Percentiles rank a stretch among this genome's conserved stretches.
These are phyloP conservation scores for Tulasnella sp. DNA, from an alignment of 768 basidiomycete species.

Conservation along the genomic window DNA sequence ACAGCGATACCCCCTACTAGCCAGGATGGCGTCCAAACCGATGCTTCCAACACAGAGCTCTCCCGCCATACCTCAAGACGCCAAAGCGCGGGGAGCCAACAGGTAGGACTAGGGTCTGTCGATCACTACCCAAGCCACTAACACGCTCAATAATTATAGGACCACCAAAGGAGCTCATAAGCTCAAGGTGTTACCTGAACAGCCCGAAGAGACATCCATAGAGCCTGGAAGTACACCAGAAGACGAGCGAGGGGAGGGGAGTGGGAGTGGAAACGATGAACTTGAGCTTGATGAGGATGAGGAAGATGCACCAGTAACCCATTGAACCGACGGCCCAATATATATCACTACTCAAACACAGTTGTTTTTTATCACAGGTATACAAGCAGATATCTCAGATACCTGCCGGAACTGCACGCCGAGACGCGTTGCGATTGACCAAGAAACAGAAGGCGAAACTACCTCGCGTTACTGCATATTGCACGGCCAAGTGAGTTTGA, in stretches of 20 bases:
- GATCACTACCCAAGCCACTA: background rate
- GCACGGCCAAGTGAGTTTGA: slow-evolving; percentile 67
- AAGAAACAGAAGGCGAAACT: slow-evolving; percentile 87
- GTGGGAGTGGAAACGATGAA: slow-evolving; percentile 30
- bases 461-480: slow-evolving; percentile 92
- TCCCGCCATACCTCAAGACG: background rate
- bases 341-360: background rate
- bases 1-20: background rate
- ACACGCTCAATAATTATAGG: slow-evolving; percentile 10
- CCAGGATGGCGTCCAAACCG: slow-evolving; percentile 11
- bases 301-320: slow-evolving; percentile 53
- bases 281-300: slow-evolving; percentile 61
- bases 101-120: background rate
- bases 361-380: slow-evolving; percentile 38
- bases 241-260: slow-evolving; percentile 30
- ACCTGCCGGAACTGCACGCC: slow-evolving; percentile 84
- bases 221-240: slow-evolving; percentile 5
- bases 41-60: slow-evolving; percentile 1
- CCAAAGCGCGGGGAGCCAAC: slow-evolving; percentile 7
- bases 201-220: slow-evolving; percentile 41
- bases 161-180: slow-evolving; percentile 34
- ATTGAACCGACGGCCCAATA: background rate
- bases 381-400: slow-evolving; percentile 91
- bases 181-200: slow-evolving; percentile 79
- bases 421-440: slow-evolving; percentile 80